These are phyloP conservation scores for Hypoxylon perforatum DNA, from an alignment of 495 filamentous ascomycete species.

Conservation along the genomic window DNA sequence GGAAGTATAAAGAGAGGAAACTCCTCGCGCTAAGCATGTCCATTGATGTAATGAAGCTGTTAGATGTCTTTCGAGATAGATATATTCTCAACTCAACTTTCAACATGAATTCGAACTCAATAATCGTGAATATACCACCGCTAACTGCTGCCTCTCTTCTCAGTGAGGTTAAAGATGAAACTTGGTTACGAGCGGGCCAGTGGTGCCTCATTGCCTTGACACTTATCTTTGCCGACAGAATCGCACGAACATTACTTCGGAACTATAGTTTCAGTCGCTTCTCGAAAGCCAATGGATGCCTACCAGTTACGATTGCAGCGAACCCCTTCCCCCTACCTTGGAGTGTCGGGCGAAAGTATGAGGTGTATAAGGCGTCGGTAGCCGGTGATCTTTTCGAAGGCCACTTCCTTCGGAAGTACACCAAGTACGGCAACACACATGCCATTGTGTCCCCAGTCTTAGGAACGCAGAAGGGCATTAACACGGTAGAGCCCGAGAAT, in stretches of 20 bases:
- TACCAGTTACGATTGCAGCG: slow-evolving; percentile 3
- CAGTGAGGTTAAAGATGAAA: not conserved
- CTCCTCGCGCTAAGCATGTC: too few species aligned
- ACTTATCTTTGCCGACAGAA: slow-evolving; percentile 3
- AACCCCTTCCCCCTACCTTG: slow-evolving; percentile 18
- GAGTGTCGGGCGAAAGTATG: slow-evolving; percentile 14
- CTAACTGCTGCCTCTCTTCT: not conserved
- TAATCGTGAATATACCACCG: not conserved
- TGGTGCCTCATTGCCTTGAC: slow-evolving; percentile 7
- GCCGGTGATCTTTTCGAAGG: slow-evolving; percentile 15
- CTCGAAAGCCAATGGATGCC: slow-evolving; percentile 16
- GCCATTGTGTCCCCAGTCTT: slow-evolving; percentile 17
- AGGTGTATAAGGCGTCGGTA: slow-evolving; percentile 16
- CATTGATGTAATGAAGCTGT: too few species aligned
- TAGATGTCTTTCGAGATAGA: too few species aligned
- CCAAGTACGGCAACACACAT: slow-evolving; percentile 22
- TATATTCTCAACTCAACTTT: too few species aligned
- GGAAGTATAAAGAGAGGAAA: too few species aligned
- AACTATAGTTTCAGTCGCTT: slow-evolving; percentile 15
- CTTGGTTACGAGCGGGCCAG: slow-evolving; percentile 3
- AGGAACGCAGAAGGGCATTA: slow-evolving; percentile 19
- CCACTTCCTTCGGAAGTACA: slow-evolving; percentile 16
- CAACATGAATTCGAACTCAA: too few species aligned
- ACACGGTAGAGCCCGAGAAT: slow-evolving; percentile 70
- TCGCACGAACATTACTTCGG: slow-evolving; percentile 6